Percentiles rank a stretch among this genome's conserved stretches.
Conservation (phyloP, 164 flowering plant genomes). For the Chimonanthus praecox region DNA sequence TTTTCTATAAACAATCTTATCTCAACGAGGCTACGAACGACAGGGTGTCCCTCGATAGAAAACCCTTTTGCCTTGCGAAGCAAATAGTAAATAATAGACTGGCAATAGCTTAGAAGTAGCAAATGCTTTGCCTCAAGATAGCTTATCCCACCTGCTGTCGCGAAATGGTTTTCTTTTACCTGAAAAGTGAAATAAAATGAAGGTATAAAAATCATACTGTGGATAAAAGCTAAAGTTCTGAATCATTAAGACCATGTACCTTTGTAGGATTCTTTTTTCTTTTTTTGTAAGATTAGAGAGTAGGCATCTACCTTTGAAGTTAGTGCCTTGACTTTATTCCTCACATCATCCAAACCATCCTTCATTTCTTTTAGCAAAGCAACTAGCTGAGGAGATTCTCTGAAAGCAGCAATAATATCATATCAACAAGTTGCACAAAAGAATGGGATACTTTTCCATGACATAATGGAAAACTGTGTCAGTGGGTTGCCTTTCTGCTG, state of each 20-base stretch:
- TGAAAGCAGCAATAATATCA: constrained; percentile 13
- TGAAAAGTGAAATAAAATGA: constrained; percentile 8
- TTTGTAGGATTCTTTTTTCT: too few species aligned
- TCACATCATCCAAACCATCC: constrained; percentile 65
- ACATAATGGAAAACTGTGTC: not conserved
- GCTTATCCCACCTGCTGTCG: constrained; percentile 80
- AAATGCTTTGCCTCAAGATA: constrained; percentile 90
- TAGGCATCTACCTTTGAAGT: constrained; percentile 46
- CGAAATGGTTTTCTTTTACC: constrained; percentile 70
- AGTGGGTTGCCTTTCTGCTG: not conserved
- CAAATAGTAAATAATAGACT: constrained; percentile 78
- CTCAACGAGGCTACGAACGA: constrained; percentile 77
- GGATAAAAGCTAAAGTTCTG: too few species aligned
- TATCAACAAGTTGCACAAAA: not conserved
- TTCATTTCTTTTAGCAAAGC: constrained; percentile 76
- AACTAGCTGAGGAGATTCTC: constrained; percentile 59
- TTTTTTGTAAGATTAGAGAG: too few species aligned
- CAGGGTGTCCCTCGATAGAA: constrained; percentile 79
- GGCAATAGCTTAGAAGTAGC: constrained; percentile 77
- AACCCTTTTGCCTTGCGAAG: constrained; percentile 83
- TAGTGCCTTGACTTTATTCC: constrained; percentile 53
- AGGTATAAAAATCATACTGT: not conserved
- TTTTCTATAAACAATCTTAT: constrained; percentile 80
- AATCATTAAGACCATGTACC: too few species aligned
- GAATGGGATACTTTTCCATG: not conserved